phyloP scores from a whole-genome alignment of 805 yeast species.

The Ogataea thermomethanolica region DNA sequence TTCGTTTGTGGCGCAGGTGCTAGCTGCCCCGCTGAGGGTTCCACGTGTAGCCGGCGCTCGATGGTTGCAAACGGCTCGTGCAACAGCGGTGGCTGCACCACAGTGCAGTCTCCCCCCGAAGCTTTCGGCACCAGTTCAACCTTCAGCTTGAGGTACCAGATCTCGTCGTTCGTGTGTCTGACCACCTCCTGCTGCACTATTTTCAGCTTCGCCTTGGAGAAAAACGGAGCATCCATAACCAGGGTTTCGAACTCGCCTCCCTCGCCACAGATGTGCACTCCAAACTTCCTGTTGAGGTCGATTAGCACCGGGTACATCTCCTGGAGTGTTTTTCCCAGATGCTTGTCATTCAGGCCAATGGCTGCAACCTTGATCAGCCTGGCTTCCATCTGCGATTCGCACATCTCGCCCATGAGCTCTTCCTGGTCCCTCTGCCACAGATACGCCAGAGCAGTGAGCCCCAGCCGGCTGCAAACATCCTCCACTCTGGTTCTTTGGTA shows the following conservation, averaged over 20 bases:
- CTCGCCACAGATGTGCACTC: conserved; percentile 95
- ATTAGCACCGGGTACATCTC: conserved; percentile 58
- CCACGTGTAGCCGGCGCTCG: background rate
- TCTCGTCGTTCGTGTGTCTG: conserved; percentile 60
- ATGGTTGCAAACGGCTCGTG: conserved; percentile 37
- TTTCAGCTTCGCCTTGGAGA: conserved; percentile 48
- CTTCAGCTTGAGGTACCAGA: conserved; percentile 57
- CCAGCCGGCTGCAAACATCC: conserved; percentile 74
- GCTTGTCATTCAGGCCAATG: conserved; percentile 63
- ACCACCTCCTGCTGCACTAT: conserved; percentile 40
- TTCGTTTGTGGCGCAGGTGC: background rate
- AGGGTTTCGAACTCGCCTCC: conserved; percentile 98
- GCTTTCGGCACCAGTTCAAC: conserved; percentile 43
- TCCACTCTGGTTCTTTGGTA: conserved; percentile 95
- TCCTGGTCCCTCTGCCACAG: conserved; percentile 89
- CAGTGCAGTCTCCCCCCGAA: conserved; percentile 8
- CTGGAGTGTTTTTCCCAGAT: conserved; percentile 66
- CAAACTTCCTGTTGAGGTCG: conserved; percentile 59
- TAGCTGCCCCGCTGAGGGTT: background rate
- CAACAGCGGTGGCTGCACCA: conserved; percentile 38
- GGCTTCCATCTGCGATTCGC: conserved; percentile 66
- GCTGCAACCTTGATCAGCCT: conserved; percentile 92
- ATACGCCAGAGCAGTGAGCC: conserved; percentile 66
- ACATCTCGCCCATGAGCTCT: conserved; percentile 80
- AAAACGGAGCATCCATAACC: conserved; percentile 88